Evolutionary conservation across 768 basidiomycete genomes (phyloP).

Genomic region (Tubosaeta brunneosetosa): DNA sequence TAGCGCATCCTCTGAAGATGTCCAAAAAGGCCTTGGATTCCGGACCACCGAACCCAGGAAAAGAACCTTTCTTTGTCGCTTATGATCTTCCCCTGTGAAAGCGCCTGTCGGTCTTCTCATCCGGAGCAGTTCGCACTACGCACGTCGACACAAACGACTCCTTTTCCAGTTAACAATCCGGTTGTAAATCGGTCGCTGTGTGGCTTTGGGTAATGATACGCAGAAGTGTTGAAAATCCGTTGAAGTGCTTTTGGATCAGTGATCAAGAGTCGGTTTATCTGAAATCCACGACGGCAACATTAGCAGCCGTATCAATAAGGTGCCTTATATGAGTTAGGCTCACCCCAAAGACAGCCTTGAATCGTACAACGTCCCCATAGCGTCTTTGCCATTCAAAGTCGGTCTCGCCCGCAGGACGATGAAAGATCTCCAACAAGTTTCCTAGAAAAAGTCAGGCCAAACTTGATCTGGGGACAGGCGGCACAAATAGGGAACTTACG

Average conservation of each 20-base stretch:
- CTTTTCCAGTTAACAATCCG: constrained; percentile 26
- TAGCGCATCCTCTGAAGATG: constrained; percentile 34
- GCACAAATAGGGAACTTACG: too few relatives aligned
- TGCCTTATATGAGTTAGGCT: neutral
- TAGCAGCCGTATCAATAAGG: neutral
- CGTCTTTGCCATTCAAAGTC: constrained; percentile 29
- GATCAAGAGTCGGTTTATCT: constrained; percentile 43
- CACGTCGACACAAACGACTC: constrained; percentile 39
- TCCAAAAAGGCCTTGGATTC: constrained; percentile 49
- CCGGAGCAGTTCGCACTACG: neutral
- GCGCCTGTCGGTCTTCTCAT: constrained; percentile 1
- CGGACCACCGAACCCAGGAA: constrained; percentile 51
- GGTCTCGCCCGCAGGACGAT: constrained; percentile 19
- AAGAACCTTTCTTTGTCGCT: constrained; percentile 50
- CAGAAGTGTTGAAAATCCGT: constrained; percentile 34
- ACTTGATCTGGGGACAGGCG: too few relatives aligned
- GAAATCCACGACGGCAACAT: neutral
- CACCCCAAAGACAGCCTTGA: constrained; percentile 27
- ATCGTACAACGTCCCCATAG: constrained; percentile 28
- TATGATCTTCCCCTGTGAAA: constrained; percentile 39
- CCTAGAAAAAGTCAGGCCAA: constrained; percentile 21
- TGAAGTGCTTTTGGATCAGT: constrained; percentile 45
- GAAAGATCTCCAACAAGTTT: constrained; percentile 27
- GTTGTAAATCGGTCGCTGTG: constrained; percentile 17
- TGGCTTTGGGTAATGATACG: constrained; percentile 39